Conservation (phyloP, 2,329 filamentous ascomycete species). For the Calonectria leucothoes region DNA sequence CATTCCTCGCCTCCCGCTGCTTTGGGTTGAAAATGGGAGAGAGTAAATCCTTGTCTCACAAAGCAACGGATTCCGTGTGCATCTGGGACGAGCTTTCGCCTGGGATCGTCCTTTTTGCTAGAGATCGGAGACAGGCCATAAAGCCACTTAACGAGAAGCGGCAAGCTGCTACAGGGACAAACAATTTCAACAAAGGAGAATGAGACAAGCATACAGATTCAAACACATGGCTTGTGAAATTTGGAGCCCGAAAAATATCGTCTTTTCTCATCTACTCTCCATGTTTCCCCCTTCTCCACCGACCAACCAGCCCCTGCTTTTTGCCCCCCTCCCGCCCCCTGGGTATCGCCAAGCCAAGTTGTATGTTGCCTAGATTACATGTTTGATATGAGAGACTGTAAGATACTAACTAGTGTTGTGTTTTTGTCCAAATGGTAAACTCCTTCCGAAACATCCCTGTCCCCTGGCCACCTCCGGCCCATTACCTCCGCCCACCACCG, state of each 20-base stretch:
- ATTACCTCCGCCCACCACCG: not conserved
- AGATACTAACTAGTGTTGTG: conserved; percentile 6
- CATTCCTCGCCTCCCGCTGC: conserved; percentile 1
- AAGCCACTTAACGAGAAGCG: not conserved
- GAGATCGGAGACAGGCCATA: not conserved
- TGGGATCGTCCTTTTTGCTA: not conserved
- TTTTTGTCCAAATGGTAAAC: conserved; percentile 7
- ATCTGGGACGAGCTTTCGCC: not conserved
- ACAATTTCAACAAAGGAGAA: not conserved
- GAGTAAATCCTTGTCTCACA: not conserved
- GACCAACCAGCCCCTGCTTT: not conserved
- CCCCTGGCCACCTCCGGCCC: not conserved
- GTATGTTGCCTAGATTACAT: conserved; percentile 29
- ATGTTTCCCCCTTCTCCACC: not conserved
- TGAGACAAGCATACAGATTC: not conserved
- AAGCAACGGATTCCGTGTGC: not conserved
- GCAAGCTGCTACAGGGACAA: not conserved
- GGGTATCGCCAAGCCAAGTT: conserved; percentile 13
- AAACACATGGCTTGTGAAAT: not conserved
- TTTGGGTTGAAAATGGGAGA: not conserved
- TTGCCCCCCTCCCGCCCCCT: not conserved
- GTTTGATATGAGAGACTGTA: conserved; percentile 25
- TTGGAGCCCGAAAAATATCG: not conserved
- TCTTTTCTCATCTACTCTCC: not conserved
- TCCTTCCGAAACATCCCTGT: not conserved